Conservation (phyloP, 2,329 filamentous ascomycete species). For the Cladosporium sp. region DNA sequence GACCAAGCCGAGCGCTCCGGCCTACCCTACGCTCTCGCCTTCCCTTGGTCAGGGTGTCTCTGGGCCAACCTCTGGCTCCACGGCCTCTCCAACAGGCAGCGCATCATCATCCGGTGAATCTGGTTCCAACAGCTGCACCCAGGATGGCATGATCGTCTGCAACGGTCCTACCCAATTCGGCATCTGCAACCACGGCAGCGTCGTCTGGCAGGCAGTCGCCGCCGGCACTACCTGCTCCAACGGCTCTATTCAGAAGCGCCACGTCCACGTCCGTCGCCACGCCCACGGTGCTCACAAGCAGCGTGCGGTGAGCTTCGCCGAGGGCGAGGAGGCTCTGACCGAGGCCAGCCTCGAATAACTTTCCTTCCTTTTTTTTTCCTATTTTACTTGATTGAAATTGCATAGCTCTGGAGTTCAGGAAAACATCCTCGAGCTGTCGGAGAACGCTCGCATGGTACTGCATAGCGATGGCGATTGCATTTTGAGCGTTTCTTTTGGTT, state of each 20-base stretch:
- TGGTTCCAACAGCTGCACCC: slow-evolving; percentile 22
- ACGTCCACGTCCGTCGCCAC: not conserved
- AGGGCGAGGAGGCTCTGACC: not conserved
- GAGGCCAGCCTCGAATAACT: not conserved
- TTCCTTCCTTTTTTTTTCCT: not conserved
- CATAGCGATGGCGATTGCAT: slow-evolving; percentile 2
- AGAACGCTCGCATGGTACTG: not conserved
- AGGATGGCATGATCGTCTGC: slow-evolving; percentile 35
- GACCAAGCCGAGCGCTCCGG: not conserved
- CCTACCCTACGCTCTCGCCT: slow-evolving; percentile 8
- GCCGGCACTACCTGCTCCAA: slow-evolving; percentile 39
- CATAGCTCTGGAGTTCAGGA: not conserved
- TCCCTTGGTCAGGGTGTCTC: not conserved
- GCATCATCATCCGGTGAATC: not conserved
- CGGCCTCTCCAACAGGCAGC: slow-evolving; percentile 3
- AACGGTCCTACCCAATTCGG: slow-evolving; percentile 37
- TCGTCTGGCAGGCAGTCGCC: slow-evolving; percentile 38
- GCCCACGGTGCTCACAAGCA: not conserved
- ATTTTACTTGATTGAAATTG: not conserved
- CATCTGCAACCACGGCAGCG: slow-evolving; percentile 37
- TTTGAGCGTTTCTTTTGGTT: not conserved
- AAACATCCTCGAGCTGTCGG: too few relatives aligned
- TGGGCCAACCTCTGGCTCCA: not conserved
- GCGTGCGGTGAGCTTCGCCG: not conserved
- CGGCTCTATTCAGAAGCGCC: slow-evolving; percentile 31